phyloP scores from a whole-genome alignment of 129 eudicot genomes.

The Kitagawia praeruptora region DNA sequence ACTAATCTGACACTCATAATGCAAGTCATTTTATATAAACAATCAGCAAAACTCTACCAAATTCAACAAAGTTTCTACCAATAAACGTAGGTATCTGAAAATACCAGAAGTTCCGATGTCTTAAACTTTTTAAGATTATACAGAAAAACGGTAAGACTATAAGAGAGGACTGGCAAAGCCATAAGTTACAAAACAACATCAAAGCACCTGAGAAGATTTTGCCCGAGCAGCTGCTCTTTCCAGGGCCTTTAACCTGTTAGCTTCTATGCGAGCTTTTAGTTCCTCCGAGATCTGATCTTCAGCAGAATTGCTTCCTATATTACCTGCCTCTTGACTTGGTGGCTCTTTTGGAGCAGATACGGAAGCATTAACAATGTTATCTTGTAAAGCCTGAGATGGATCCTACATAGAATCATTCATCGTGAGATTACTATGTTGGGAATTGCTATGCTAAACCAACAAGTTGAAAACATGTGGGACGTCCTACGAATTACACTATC shows the following conservation, averaged over 20 bases:
- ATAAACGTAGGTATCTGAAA: not conserved
- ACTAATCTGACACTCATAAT: no score
- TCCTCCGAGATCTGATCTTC: constrained; percentile 35
- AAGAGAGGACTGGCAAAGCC: constrained; percentile 5
- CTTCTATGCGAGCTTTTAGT: constrained; percentile 72
- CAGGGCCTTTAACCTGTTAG: constrained; percentile 72
- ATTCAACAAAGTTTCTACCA: not conserved
- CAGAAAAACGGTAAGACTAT: not conserved
- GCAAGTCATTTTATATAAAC: not conserved
- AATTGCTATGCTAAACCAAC: not conserved
- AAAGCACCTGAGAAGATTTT: constrained; percentile 23
- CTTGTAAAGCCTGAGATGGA: constrained; percentile 20
- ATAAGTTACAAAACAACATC: constrained; percentile 2
- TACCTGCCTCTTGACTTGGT: constrained; percentile 13
- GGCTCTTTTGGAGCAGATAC: constrained; percentile 21
- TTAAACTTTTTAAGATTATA: not conserved
- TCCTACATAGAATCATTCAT: constrained; percentile 23
- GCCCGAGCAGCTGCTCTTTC: constrained; percentile 84
- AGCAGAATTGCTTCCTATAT: not conserved
- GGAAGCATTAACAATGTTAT: constrained; percentile 16
- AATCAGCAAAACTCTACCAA: not conserved
- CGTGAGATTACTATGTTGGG: not conserved
- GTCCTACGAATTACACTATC: not conserved
- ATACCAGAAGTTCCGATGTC: not conserved
- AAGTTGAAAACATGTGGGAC: not conserved